Conservation (phyloP, 768 basidiomycete genomes). For the Lentinula lateritia region DNA sequence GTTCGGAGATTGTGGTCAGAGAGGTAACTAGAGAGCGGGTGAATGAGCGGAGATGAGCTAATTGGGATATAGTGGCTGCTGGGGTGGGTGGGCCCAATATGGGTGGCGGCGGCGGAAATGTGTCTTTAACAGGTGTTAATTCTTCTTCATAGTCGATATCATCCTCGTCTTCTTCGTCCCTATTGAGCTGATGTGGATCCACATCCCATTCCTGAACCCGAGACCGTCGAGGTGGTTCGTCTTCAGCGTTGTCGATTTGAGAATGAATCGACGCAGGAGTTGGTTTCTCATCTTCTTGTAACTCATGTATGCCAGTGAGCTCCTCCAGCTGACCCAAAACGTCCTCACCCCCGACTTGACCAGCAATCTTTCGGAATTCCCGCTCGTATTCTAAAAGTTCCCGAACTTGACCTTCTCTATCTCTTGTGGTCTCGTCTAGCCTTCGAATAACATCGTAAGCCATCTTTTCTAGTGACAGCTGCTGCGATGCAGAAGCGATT, state of each 20-base stretch:
- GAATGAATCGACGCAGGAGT: constrained; percentile 21
- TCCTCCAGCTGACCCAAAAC: constrained; percentile 65
- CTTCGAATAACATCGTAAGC: constrained; percentile 74
- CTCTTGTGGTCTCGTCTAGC: constrained; percentile 68
- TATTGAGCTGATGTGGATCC: constrained; percentile 42
- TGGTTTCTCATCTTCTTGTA: constrained; percentile 29
- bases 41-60: constrained; percentile 65
- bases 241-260: constrained; percentile 22
- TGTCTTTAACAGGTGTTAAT: constrained; percentile 48
- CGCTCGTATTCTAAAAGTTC: constrained; percentile 74
- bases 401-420: constrained; percentile 78
- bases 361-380: constrained; percentile 71
- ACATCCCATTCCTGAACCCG: constrained; percentile 54
- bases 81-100: constrained; percentile 49
- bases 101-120: constrained; percentile 49
- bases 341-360: constrained; percentile 73
- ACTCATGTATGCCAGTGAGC: constrained; percentile 42
- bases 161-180: constrained; percentile 44
- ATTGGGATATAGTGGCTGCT: constrained; percentile 54
- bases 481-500: constrained; percentile 23
- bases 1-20: constrained; percentile 75
- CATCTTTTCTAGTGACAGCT: constrained; percentile 55
- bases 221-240: constrained; percentile 21
- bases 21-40: constrained; percentile 73
- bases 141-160: constrained; percentile 34